A percentile compares a stretch with the other conserved stretches of the same genome.
These are phyloP conservation scores for Takashimella tepidaria DNA, from an alignment of 1,284 basidiomycete genomes.

Conservation along the genomic window DNA sequence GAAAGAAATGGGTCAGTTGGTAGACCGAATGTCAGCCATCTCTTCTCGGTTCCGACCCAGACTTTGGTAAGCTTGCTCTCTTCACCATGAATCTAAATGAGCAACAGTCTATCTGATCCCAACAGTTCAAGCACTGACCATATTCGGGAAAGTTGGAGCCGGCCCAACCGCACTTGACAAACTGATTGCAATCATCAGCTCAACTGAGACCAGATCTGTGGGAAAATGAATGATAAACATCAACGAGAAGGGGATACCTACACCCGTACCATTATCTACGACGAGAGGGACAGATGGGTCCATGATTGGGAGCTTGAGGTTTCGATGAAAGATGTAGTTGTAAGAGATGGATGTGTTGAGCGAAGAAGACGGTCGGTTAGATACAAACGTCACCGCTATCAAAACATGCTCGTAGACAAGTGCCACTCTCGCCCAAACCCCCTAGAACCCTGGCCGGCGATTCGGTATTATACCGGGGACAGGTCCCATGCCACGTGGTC, in stretches of 20 bases:
- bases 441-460: not conserved
- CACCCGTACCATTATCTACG: conserved; percentile 96
- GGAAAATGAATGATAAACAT: too few relatives aligned
- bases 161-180: conserved; percentile 97
- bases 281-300: conserved; percentile 62
- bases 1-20: not conserved
- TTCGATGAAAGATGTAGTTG: not conserved
- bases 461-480: conserved; percentile 5
- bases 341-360: not conserved
- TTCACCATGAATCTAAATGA: not conserved
- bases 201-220: too few relatives aligned
- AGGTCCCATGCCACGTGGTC: conserved; percentile 16
- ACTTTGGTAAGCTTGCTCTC: not conserved
- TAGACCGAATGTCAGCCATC: too few relatives aligned
- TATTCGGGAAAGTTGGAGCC: conserved; percentile 98
- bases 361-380: not conserved
- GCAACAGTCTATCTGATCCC: too few relatives aligned
- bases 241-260: too few relatives aligned
- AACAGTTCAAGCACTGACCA: conserved; percentile 54
- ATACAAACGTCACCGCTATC: conserved; percentile 6
- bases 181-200: conserved; percentile 52
- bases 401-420: not conserved
- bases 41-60: too few relatives aligned
- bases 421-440: not conserved
- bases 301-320: conserved; percentile 12